A percentile compares a stretch with the other conserved stretches of the same genome.
Conservation (phyloP, 495 filamentous ascomycete genomes). For the Viridothelium virens region DNA sequence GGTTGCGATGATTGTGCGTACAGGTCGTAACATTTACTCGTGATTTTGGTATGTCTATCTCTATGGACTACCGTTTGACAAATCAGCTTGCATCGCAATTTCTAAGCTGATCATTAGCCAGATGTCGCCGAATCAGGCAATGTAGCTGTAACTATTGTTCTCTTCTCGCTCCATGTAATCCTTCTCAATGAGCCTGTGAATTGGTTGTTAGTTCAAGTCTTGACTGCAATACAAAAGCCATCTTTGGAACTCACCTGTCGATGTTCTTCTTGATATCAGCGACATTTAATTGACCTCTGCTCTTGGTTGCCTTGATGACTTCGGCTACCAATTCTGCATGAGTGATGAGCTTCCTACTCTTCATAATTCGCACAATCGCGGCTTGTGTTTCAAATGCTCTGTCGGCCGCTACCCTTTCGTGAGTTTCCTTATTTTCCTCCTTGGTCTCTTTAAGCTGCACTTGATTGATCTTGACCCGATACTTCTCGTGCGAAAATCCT, state of each 20-base stretch:
- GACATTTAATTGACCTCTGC: conserved; percentile 72
- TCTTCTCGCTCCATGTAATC: conserved; percentile 87
- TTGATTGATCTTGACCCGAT: conserved; percentile 95
- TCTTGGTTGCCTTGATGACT: conserved; percentile 82
- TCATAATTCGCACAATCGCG: conserved; percentile 96
- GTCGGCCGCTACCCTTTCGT: conserved; percentile 80
- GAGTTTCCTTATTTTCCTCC: conserved; percentile 85
- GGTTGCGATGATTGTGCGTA: too few relatives aligned
- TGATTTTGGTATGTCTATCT: too few relatives aligned
- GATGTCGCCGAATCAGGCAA: conserved; percentile 48
- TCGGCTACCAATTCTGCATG: conserved; percentile 76
- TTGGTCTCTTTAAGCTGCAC: conserved; percentile 93
- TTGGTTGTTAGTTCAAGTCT: conserved; percentile 13
- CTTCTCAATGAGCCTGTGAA: conserved; percentile 67
- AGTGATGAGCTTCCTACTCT: conserved; percentile 78
- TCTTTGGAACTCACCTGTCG: conserved; percentile 55
- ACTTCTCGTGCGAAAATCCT: conserved; percentile 69
- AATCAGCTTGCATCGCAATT: too few relatives aligned
- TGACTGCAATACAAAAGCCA: conserved; percentile 27
- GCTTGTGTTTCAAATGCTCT: conserved; percentile 94
- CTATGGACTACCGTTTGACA: too few relatives aligned
- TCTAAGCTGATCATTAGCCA: not conserved
- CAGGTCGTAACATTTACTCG: too few relatives aligned
- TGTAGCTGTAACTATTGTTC: conserved; percentile 67
- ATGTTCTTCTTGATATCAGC: conserved; percentile 92